Evolutionary conservation across 169 alveolate genomes (phyloP).

Genomic region (Plasmodium cynomolgi): DNA sequence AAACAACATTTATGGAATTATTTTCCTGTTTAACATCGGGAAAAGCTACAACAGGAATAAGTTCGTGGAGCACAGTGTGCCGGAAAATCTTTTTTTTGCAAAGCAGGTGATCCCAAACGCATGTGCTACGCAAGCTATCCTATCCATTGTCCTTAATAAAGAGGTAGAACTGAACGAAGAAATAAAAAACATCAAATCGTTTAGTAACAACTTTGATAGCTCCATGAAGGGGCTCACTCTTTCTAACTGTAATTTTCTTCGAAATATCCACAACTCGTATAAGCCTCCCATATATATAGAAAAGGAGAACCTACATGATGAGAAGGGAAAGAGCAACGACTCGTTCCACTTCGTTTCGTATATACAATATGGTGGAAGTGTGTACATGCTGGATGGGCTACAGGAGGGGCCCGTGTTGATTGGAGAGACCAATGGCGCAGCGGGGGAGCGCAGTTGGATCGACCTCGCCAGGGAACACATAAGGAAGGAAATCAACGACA

Average conservation of each 20-base stretch:
- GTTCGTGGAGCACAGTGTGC: conserved; percentile 28
- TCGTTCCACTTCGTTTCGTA: conserved; percentile 92
- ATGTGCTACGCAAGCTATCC: conserved; percentile 94
- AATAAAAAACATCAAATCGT: conserved; percentile 88
- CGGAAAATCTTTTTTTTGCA: conserved; percentile 90
- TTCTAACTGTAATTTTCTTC: conserved; percentile 88
- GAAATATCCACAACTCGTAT: conserved; percentile 87
- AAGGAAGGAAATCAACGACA: conserved; percentile 22
- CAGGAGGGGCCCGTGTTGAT: conserved; percentile 75
- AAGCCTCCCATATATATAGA: conserved; percentile 85
- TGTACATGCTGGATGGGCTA: conserved; percentile 78
- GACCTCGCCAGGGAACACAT: conserved; percentile 21
- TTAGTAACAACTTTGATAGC: conserved; percentile 87
- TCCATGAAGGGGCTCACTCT: conserved; percentile 88
- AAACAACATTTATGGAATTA: conserved; percentile 87
- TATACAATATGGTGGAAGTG: conserved; percentile 84
- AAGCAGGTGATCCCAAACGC: conserved; percentile 93
- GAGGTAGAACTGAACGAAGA: conserved; percentile 50
- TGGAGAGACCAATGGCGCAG: neutral
- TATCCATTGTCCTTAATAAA: conserved; percentile 88
- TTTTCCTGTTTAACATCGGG: conserved; percentile 89
- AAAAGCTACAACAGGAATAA: conserved; percentile 76
- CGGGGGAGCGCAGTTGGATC: neutral
- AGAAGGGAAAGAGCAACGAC: conserved; percentile 86
- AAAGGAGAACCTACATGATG: conserved; percentile 79